phyloP scores from a whole-genome alignment of 169 alveolate species.

The Plasmodium knowlesi region DNA sequence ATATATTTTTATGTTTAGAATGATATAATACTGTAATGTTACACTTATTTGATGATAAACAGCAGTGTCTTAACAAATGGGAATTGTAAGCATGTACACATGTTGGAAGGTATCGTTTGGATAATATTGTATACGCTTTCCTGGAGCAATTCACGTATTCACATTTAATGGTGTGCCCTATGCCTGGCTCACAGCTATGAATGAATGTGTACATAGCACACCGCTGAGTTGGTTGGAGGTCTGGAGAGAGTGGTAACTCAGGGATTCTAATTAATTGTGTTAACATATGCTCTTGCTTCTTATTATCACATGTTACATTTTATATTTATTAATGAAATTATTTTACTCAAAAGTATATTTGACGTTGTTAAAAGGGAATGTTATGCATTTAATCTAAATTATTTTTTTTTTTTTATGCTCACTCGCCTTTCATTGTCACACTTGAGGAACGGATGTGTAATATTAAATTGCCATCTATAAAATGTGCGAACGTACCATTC shows the following conservation, averaged over 20 bases:
- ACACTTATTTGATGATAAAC: background rate
- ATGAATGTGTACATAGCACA: background rate
- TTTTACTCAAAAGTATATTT: background rate
- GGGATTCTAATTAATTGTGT: background rate
- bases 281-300: background rate
- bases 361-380: background rate
- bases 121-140: background rate
- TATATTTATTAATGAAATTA: background rate
- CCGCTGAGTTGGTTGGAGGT: background rate
- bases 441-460: background rate
- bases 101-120: background rate
- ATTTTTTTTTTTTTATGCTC: background rate
- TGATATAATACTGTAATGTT: background rate
- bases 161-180: background rate
- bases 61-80: background rate
- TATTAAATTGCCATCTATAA: background rate
- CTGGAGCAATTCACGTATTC: background rate
- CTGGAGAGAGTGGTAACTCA: background rate
- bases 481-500: background rate
- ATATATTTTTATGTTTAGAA: background rate
- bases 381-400: background rate
- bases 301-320: background rate
- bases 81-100: background rate
- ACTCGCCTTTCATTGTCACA: background rate
- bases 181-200: background rate